phyloP scores from a whole-genome alignment of 768 basidiomycete species.

The Hericium alpestre region DNA sequence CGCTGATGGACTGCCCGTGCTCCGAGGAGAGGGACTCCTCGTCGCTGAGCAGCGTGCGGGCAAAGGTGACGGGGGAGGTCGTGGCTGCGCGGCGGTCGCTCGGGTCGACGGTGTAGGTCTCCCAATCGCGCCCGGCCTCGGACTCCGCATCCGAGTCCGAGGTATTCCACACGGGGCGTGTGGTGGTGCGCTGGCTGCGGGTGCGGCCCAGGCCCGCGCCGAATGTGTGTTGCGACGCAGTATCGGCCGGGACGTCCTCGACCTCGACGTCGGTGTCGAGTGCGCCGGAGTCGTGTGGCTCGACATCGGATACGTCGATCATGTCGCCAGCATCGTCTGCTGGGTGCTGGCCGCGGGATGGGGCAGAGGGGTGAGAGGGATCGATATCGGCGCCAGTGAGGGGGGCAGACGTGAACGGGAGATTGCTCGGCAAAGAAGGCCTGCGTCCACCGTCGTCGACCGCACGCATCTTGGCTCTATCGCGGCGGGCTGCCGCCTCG shows the following conservation, averaged over 20 bases:
- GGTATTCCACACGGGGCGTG: not conserved
- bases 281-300: constrained; percentile 3
- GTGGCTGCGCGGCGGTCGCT: not conserved
- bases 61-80: not conserved
- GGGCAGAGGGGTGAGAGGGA: not conserved
- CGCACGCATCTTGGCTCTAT: constrained; percentile 31
- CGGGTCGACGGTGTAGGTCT: not conserved
- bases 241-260: constrained; percentile 4
- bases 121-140: constrained; percentile 1
- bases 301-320: not conserved
- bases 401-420: constrained; percentile 9
- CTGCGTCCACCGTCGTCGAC: constrained; percentile 32
- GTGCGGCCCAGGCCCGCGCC: constrained; percentile 3
- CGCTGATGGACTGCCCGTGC: not conserved
- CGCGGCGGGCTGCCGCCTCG: constrained; percentile 19
- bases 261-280: constrained; percentile 13
- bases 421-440: constrained; percentile 30
- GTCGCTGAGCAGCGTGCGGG: not conserved
- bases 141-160: constrained; percentile 1
- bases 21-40: not conserved
- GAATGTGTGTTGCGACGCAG: not conserved
- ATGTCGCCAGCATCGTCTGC: not conserved
- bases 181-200: not conserved
- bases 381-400: not conserved
- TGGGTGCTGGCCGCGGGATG: not conserved